Conservation (phyloP, 306 rosid genomes). For the Herpetospermum pedunculosum region DNA sequence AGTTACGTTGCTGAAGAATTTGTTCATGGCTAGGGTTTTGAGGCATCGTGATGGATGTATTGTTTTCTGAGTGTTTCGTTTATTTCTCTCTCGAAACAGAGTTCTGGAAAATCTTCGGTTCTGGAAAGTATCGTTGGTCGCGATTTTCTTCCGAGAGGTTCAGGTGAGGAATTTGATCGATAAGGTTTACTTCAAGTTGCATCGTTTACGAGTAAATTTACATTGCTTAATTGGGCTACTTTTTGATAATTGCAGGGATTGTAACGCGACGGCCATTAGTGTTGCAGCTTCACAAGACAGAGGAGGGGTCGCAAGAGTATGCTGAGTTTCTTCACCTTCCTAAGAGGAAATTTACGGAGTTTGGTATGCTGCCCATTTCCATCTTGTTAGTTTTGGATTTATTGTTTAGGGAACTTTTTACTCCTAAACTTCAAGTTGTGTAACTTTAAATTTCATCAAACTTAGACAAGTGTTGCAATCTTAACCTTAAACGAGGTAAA, state of each 20-base stretch:
- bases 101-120: conserved; percentile 97
- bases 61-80: not conserved
- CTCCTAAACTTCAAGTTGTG: too few species aligned
- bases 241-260: conserved; percentile 46
- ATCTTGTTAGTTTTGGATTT: too few species aligned
- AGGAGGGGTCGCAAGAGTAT: conserved; percentile 52
- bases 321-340: conserved; percentile 95
- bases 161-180: conserved; percentile 32
- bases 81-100: conserved; percentile 33
- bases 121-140: conserved; percentile 94
- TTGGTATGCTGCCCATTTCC: conserved; percentile 27
- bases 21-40: not conserved
- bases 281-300: conserved; percentile 89
- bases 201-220: not conserved
- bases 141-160: conserved; percentile 95
- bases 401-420: too few species aligned
- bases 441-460: too few species aligned
- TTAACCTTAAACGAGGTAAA: too few species aligned
- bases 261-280: conserved; percentile 95
- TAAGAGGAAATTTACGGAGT: conserved; percentile 62
- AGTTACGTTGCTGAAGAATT: not conserved
- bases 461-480: too few species aligned
- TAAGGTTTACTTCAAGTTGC: not conserved
- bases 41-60: too few species aligned
- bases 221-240: not conserved